Conservation (phyloP, 768 basidiomycete species). For the Amyloporia xantha region DNA sequence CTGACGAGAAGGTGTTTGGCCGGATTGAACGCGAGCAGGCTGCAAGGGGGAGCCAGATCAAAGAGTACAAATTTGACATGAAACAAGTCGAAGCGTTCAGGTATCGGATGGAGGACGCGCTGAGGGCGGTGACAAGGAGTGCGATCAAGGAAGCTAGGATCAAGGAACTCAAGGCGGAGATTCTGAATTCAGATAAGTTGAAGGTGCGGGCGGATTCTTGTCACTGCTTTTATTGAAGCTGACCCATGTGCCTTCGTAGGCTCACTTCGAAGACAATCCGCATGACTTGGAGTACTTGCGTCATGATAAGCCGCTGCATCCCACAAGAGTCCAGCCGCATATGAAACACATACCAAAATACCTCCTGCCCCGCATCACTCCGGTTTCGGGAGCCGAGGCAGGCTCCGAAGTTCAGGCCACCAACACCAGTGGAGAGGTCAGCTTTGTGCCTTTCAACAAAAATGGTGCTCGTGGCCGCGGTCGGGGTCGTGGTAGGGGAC, state of each 20-base stretch:
- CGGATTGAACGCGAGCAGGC: conserved; percentile 75
- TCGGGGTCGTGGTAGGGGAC: conserved; percentile 45
- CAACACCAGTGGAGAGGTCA: conserved; percentile 24
- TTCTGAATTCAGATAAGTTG: conserved; percentile 92
- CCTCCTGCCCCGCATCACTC: conserved; percentile 74
- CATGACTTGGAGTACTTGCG: conserved; percentile 86
- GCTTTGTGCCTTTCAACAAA: conserved; percentile 75
- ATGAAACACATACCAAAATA: conserved; percentile 97
- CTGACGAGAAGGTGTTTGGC: conserved; percentile 71
- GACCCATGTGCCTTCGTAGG: conserved; percentile 40
- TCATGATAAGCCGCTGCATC: conserved; percentile 92
- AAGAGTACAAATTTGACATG: conserved; percentile 93
- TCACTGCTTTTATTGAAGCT: background rate
- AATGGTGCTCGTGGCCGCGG: conserved; percentile 39
- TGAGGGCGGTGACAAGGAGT: conserved; percentile 80
- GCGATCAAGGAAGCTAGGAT: conserved; percentile 86
- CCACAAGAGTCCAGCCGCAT: conserved; percentile 83
- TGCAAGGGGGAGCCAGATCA: conserved; percentile 48
- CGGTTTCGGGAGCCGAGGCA: conserved; percentile 39
- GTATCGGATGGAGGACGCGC: conserved; percentile 96
- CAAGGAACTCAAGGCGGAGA: conserved; percentile 89
- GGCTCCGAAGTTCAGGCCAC: conserved; percentile 25
- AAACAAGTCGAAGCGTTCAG: conserved; percentile 95
- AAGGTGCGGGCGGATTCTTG: conserved; percentile 51
- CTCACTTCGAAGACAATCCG: conserved; percentile 97